Conservation (phyloP, 2,329 filamentous ascomycete species). For the Claviceps citrina region DNA sequence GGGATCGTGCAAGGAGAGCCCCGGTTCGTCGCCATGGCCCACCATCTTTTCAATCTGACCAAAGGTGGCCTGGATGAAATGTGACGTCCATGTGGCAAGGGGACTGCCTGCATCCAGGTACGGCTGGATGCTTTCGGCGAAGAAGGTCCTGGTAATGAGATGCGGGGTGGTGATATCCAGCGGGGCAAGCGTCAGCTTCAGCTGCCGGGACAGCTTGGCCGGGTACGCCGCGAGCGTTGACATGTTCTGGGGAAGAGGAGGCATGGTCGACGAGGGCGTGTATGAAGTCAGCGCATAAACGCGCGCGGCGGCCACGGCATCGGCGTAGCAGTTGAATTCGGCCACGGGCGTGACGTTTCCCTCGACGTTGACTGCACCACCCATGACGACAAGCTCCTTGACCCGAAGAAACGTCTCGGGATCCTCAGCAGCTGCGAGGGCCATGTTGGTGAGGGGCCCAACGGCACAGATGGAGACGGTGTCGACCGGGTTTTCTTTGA, state of each 20-base stretch:
- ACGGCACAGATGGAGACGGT: conserved; percentile 83
- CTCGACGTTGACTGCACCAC: conserved; percentile 60
- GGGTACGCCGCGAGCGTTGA: conserved; percentile 47
- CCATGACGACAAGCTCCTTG: conserved; percentile 93
- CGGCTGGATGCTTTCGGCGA: conserved; percentile 38
- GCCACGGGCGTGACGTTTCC: conserved; percentile 78
- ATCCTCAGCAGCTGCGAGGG: conserved; percentile 74
- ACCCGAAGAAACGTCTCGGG: conserved; percentile 76
- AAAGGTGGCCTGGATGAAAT: conserved; percentile 58
- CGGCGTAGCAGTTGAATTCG: conserved; percentile 93
- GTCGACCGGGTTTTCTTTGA: conserved; percentile 65
- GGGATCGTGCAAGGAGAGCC: conserved; percentile 60
- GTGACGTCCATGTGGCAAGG: conserved; percentile 55
- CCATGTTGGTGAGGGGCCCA: conserved; percentile 86
- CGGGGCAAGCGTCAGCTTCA: conserved; percentile 58
- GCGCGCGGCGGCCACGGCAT: conserved; percentile 60
- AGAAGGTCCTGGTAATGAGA: conserved; percentile 44
- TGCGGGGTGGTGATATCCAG: conserved; percentile 65
- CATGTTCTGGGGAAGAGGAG: conserved; percentile 41
- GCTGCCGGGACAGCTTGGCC: conserved; percentile 39
- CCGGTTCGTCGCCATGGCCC: conserved; percentile 40
- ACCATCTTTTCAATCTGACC: conserved; percentile 50
- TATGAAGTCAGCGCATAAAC: conserved; percentile 64
- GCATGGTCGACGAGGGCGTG: conserved; percentile 65
- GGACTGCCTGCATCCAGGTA: conserved; percentile 49